Conservation (phyloP, 352 stramenopile species). For the Halophytophthora batemanensis region DNA sequence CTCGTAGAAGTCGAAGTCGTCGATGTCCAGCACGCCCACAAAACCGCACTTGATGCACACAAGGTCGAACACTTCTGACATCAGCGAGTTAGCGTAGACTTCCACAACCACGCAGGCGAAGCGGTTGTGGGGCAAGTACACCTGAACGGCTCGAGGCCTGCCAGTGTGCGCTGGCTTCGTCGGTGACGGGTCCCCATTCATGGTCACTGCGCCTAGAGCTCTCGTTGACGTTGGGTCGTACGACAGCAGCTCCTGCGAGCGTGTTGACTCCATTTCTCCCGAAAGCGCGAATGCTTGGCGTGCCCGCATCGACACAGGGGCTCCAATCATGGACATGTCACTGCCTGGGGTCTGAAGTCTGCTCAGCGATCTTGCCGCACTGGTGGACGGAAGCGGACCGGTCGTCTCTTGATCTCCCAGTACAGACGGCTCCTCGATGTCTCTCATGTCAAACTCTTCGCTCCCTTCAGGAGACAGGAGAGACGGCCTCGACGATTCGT, state of each 20-base stretch:
- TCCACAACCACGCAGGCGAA: conserved; percentile 82
- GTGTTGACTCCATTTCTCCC: conserved; percentile 47
- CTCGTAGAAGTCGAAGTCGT: conserved; percentile 87
- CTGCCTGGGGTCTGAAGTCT: conserved; percentile 61
- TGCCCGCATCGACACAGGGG: conserved; percentile 36
- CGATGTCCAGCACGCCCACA: conserved; percentile 58
- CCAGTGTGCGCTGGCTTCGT: conserved; percentile 34
- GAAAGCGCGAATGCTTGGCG: conserved; percentile 45
- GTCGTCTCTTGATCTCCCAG: conserved; percentile 27
- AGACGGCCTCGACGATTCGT: conserved; percentile 20
- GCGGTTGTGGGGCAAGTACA: conserved; percentile 85
- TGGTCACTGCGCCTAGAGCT: conserved; percentile 34
- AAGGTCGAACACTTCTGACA: conserved; percentile 74
- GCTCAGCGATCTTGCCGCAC: conserved; percentile 58
- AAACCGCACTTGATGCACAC: conserved; percentile 80
- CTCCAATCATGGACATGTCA: conserved; percentile 26
- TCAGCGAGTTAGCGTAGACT: conserved; percentile 41
- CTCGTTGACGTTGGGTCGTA: conserved; percentile 66
- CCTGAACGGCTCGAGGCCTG: conserved; percentile 50
- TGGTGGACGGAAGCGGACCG: conserved; percentile 47
- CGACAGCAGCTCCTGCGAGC: conserved; percentile 51
- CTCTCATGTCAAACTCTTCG: conserved; percentile 40
- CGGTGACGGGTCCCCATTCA: conserved; percentile 40
- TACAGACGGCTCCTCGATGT: conserved; percentile 38
- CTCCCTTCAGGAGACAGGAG: conserved; percentile 29